Evolutionary conservation across 108 stramenopile genomes (phyloP), one percentile per base, ranked within the genome.

Genomic region (Poteriospumella lacustris): DNA sequence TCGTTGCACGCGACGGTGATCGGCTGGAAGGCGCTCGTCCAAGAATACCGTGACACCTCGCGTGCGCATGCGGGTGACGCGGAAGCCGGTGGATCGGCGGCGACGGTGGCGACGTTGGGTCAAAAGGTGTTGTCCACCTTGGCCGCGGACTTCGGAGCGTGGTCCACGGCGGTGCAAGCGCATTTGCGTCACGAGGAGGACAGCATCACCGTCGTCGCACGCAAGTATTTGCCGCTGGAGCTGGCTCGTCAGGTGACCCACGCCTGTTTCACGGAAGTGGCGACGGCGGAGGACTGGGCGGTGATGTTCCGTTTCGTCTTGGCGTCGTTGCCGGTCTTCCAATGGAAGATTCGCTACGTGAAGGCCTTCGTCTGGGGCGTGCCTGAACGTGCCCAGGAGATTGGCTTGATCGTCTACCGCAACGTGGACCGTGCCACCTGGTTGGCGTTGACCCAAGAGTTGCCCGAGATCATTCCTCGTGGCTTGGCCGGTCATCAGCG

Each of bases 291-390:
- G 36, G 31, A 56, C 3, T 73, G 70, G 70, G 26, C 26, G 5
- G 19, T 12, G 12, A 31, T 73, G 5, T 29, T 73, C 40, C 70
- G 31, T 29, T 73, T 3, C 3, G 70, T 73, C 3, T 5, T 73
- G 26, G 5, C 5, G 40, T 33, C 26, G 26, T 24, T 73, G 5
- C 70, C 70, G 5, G 42, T 34, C 9, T 5, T 3, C 15, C 9
- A 29, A 33, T 73, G 70, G 70, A 73, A 81, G 80, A 59, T 78
- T 64, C 59, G 68, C 34, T 81, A 79, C 44, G 3, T 81, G 73
- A 81, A 81, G 80, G 77, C 77, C 1, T 81, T 78, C 58, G 69
- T 81, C 0, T 82, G 81, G 81, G 72, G 77, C 39, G 68, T 76
- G 72, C 78, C 81, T 12, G 12, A 42, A 9, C 70, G 70, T 56